phyloP scores from a whole-genome alignment of 768 basidiomycete species.

The Paxillus rubicundulus region DNA sequence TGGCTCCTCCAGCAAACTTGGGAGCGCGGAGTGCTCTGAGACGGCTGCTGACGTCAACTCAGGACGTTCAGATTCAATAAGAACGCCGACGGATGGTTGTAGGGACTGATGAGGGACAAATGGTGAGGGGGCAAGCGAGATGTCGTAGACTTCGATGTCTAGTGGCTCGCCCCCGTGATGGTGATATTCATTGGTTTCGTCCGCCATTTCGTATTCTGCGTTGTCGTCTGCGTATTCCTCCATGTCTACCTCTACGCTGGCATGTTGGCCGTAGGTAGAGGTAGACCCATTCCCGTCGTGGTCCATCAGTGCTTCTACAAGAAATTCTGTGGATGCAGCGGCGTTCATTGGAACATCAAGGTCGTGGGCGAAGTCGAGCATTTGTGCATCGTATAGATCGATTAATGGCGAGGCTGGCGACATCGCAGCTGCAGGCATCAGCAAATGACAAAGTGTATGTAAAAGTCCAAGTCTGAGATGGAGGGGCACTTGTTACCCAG shows the following conservation, averaged over 20 bases:
- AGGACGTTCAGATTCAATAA: slow-evolving; percentile 15
- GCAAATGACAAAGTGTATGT: slow-evolving; percentile 10
- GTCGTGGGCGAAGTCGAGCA: slow-evolving; percentile 59
- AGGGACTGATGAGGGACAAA: slow-evolving; percentile 13
- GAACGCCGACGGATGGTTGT: slow-evolving; percentile 14
- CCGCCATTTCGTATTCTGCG: slow-evolving; percentile 47
- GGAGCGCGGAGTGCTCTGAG: slow-evolving; percentile 7
- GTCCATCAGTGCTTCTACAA: slow-evolving; percentile 57
- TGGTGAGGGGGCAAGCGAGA: slow-evolving; percentile 33
- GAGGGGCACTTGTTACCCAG: slow-evolving; percentile 16
- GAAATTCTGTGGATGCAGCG: slow-evolving; percentile 43
- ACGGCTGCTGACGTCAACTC: background rate
- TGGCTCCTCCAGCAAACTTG: slow-evolving; percentile 7
- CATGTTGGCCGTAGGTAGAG: slow-evolving; percentile 30
- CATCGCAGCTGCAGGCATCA: slow-evolving; percentile 18
- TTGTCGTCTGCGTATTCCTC: slow-evolving; percentile 48
- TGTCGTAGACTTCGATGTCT: slow-evolving; percentile 44
- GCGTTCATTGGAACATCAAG: slow-evolving; percentile 60
- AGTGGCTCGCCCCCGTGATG: slow-evolving; percentile 28
- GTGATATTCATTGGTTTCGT: slow-evolving; percentile 30
- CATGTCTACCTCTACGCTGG: slow-evolving; percentile 66
- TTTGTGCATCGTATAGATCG: slow-evolving; percentile 60
- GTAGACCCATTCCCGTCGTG: slow-evolving; percentile 43
- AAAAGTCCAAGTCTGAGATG: slow-evolving; percentile 10
- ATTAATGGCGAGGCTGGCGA: slow-evolving; percentile 33